Conservation (phyloP, 2,329 filamentous ascomycete species). For the Fonsecaea pedrosoi region DNA sequence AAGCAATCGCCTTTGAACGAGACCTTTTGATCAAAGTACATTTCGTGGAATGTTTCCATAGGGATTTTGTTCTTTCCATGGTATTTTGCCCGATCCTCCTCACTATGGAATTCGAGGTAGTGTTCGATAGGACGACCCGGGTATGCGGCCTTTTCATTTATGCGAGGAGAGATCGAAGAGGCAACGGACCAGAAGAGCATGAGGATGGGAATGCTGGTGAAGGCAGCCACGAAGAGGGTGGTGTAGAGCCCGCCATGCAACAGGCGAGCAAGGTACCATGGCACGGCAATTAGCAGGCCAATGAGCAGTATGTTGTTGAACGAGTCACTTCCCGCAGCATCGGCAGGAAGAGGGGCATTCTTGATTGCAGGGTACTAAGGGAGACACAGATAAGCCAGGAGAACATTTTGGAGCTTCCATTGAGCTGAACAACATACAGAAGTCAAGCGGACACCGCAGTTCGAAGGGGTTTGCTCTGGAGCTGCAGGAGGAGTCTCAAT, state of each 20-base stretch:
- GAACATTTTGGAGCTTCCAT: slow-evolving; percentile 15
- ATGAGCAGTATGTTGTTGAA: slow-evolving; percentile 86
- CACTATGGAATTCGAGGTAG: slow-evolving; percentile 67
- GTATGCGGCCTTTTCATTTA: slow-evolving; percentile 87
- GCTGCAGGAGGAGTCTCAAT: slow-evolving; percentile 67
- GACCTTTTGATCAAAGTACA: slow-evolving; percentile 94
- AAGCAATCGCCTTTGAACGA: slow-evolving; percentile 94
- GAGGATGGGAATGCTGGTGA: slow-evolving; percentile 80
- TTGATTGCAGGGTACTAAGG: slow-evolving; percentile 82
- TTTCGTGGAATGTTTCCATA: slow-evolving; percentile 94
- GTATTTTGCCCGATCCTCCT: slow-evolving; percentile 55
- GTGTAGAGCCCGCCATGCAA: slow-evolving; percentile 86
- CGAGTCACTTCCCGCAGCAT: slow-evolving; percentile 79
- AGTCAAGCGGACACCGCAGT: slow-evolving; percentile 68
- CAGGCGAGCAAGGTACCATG: slow-evolving; percentile 82
- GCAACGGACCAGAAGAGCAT: slow-evolving; percentile 80
- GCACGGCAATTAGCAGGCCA: slow-evolving; percentile 71
- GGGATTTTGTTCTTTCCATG: slow-evolving; percentile 63
- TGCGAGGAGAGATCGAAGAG: slow-evolving; percentile 82
- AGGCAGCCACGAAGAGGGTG: slow-evolving; percentile 80
- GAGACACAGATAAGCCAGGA: slow-evolving; percentile 34
- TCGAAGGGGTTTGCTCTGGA: slow-evolving; percentile 58
- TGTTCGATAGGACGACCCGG: slow-evolving; percentile 87
- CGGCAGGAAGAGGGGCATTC: slow-evolving; percentile 91
- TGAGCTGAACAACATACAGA: slow-evolving; percentile 54